Percentiles rank a stretch among this genome's conserved stretches.
phyloP scores from a whole-genome alignment of 306 rosid species.

The Cucumis cinereus region DNA sequence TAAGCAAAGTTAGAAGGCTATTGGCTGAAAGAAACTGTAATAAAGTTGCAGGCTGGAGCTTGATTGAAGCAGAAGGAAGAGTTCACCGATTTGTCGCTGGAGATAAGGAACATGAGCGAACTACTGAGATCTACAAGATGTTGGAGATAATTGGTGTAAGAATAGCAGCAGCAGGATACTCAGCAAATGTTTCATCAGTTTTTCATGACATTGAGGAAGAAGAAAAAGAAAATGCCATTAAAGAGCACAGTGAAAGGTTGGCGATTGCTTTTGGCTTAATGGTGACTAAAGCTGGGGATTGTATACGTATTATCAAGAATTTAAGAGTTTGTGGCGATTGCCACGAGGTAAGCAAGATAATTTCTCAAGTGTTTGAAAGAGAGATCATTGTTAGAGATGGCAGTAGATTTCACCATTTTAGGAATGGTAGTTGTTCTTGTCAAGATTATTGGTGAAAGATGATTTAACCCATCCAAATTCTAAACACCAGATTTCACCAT shows the following conservation, averaged over 20 bases:
- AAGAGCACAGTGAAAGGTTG: conserved; percentile 35
- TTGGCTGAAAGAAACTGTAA: conserved; percentile 32
- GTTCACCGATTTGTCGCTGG: conserved; percentile 68
- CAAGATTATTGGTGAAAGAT: conserved; percentile 23
- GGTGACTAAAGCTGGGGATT: conserved; percentile 27
- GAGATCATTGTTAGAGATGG: conserved; percentile 36
- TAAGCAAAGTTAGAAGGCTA: conserved; percentile 45
- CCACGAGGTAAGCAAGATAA: conserved; percentile 36
- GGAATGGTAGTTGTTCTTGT: conserved; percentile 34
- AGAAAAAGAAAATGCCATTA: conserved; percentile 29
- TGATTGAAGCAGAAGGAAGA: conserved; percentile 58
- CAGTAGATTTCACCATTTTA: conserved; percentile 47
- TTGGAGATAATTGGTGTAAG: conserved; percentile 33
- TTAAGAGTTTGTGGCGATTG: conserved; percentile 40
- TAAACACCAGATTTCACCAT: conserved; percentile 29
- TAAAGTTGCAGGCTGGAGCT: conserved; percentile 71
- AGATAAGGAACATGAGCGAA: conserved; percentile 46
- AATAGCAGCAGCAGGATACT: conserved; percentile 39
- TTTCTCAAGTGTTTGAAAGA: conserved; percentile 34
- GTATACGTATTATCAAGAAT: conserved; percentile 36
- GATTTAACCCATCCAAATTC: no score
- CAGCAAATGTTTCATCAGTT: conserved; percentile 24
- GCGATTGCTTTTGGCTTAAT: conserved; percentile 34
- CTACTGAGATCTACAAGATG: conserved; percentile 39
- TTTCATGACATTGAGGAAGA: conserved; percentile 37